phyloP scores from a whole-genome alignment of 176 grass and related monocot genomes.

The Hordeum marinum region DNA sequence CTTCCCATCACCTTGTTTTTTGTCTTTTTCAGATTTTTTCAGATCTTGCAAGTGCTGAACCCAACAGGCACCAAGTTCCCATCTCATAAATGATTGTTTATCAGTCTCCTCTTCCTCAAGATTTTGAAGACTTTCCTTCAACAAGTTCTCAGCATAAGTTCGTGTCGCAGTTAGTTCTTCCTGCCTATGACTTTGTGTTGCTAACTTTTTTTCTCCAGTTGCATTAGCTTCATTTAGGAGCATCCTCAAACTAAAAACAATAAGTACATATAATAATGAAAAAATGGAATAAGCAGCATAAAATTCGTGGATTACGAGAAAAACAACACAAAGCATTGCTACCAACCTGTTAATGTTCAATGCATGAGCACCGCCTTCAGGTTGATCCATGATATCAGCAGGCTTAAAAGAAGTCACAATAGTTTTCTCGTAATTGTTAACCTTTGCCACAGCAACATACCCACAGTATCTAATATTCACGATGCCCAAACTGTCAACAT shows the following conservation, averaged over 20 bases:
- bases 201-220: conserved; percentile 63
- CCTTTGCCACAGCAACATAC: conserved; percentile 85
- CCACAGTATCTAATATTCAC: conserved; percentile 89
- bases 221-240: conserved; percentile 71
- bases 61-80: conserved; percentile 99
- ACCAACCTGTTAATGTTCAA: conserved; percentile 94
- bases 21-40: conserved; percentile 89
- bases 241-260: conserved; percentile 91
- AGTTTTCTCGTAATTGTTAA: conserved; percentile 54
- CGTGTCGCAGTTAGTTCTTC: conserved; percentile 74
- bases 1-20: conserved; percentile 76
- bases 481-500: conserved; percentile 86
- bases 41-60: conserved; percentile 99
- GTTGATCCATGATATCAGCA: conserved; percentile 69
- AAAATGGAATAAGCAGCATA: conserved; percentile 20
- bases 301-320: conserved; percentile 25
- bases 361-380: conserved; percentile 95
- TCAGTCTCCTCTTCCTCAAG: conserved; percentile 60
- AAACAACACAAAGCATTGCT: conserved; percentile 13
- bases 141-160: conserved; percentile 67
- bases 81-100: conserved; percentile 70
- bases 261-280: conserved; percentile 12
- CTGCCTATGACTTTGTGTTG: conserved; percentile 58
- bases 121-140: conserved; percentile 67
- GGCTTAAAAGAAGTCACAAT: conserved; percentile 52